Evolutionary conservation across 345 rosid genomes (phyloP).

Genomic region (Cardamine occulta): DNA sequence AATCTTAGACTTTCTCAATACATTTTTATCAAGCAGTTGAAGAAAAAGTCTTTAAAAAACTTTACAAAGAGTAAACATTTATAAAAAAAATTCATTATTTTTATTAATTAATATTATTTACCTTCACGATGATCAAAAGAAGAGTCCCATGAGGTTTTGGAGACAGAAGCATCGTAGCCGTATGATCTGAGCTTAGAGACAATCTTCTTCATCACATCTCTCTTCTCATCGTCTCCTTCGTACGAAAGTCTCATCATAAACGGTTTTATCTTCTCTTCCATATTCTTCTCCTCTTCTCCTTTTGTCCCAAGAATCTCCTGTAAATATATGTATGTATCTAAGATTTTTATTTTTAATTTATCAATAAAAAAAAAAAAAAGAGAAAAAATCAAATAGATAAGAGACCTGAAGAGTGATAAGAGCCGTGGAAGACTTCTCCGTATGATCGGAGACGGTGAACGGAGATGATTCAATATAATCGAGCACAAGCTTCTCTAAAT

Average conservation of each 20-base stretch:
- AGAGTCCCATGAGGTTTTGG: constrained; percentile 47
- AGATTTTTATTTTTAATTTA: background rate
- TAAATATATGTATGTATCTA: background rate
- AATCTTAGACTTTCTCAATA: constrained; percentile 5
- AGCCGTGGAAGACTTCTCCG: constrained; percentile 30
- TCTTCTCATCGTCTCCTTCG: constrained; percentile 43
- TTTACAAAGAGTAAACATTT: background rate
- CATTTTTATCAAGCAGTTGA: background rate
- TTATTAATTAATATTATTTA: background rate
- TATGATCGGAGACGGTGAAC: constrained; percentile 2
- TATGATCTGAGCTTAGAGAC: constrained; percentile 42
- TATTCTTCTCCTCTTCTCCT: constrained; percentile 44
- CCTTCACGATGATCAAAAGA: constrained; percentile 44
- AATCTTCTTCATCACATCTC: constrained; percentile 45
- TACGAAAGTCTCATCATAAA: constrained; percentile 31
- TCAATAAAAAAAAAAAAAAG: background rate
- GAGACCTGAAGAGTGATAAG: constrained; percentile 44
- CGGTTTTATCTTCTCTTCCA: constrained; percentile 42
- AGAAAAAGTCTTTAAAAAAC: background rate
- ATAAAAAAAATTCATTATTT: background rate
- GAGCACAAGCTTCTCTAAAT: constrained; percentile 51
- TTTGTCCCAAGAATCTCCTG: constrained; percentile 47
- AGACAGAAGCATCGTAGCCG: constrained; percentile 47
- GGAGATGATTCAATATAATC: constrained; percentile 52
- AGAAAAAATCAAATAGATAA: background rate